These are phyloP conservation scores for Fagopyrum esculentum DNA, from an alignment of 148 eudicot species.

Conservation along the genomic window DNA sequence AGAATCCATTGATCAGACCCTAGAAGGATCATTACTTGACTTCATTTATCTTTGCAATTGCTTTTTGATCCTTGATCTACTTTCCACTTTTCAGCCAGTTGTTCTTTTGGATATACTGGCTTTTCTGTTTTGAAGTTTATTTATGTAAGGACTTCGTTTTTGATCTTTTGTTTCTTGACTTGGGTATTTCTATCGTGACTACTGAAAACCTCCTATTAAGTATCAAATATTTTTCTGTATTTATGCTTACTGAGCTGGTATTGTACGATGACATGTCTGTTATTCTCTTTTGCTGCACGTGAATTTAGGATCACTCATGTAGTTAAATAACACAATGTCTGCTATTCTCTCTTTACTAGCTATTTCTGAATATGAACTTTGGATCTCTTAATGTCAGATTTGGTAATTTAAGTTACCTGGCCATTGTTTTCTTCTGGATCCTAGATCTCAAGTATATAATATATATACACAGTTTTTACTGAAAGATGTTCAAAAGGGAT, in stretches of 20 bases:
- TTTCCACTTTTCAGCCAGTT: neutral
- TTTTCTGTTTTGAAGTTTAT: neutral
- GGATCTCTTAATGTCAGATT: neutral
- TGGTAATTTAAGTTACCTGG: neutral
- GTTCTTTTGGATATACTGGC: neutral
- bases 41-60: neutral
- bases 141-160: neutral
- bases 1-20: slow-evolving; percentile 4
- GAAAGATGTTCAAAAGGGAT: neutral
- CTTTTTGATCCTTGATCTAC: neutral
- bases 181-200: neutral
- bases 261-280: neutral
- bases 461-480: neutral
- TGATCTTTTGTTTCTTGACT: neutral
- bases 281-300: neutral
- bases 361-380: too few species aligned
- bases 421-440: neutral
- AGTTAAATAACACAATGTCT: neutral
- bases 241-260: neutral
- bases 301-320: neutral
- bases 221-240: neutral
- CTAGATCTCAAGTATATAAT: neutral
- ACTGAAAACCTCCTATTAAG: neutral
- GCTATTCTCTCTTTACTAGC: too few species aligned
- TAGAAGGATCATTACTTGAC: neutral